Percentiles rank a stretch among this genome's conserved stretches.
These are phyloP conservation scores for Pseudonectria buxi DNA, from an alignment of 2,329 filamentous ascomycete species.

Conservation along the genomic window DNA sequence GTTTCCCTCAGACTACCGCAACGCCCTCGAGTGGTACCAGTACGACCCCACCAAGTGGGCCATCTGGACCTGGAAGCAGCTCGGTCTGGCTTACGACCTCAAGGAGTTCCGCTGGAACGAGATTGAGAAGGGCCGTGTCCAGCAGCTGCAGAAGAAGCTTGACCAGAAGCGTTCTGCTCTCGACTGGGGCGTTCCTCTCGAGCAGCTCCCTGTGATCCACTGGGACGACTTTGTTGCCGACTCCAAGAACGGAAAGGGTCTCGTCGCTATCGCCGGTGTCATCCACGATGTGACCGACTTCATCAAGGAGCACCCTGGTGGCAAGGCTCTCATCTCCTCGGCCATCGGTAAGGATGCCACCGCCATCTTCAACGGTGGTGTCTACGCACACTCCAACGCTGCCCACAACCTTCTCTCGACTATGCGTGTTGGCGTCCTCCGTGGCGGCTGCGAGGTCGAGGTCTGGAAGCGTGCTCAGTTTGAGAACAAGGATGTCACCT, in stretches of 20 bases:
- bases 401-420: conserved; percentile 84
- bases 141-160: conserved; percentile 88
- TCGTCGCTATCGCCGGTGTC: conserved; percentile 74
- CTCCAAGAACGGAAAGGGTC: conserved; percentile 66
- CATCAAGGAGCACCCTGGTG: conserved; percentile 85
- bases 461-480: conserved; percentile 85
- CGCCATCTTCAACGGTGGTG: conserved; percentile 85
- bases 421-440: conserved; percentile 81
- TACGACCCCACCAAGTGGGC: conserved; percentile 90
- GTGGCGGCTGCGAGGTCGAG: conserved; percentile 82
- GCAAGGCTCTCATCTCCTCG: conserved; percentile 76
- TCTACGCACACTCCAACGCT: conserved; percentile 85
- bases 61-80: conserved; percentile 78
- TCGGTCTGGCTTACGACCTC: conserved; percentile 77
- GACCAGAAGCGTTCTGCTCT: conserved; percentile 77
- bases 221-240: conserved; percentile 82
- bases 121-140: conserved; percentile 84
- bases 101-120: conserved; percentile 90
- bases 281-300: conserved; percentile 81
- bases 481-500: conserved; percentile 75
- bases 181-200: conserved; percentile 80
- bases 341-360: conserved; percentile 84
- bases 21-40: conserved; percentile 84
- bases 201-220: conserved; percentile 76
- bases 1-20: conserved; percentile 89